A percentile compares a stretch with the other conserved stretches of the same genome.
Conservation (phyloP, 148 eudicot genomes). For the Rhododendron kiyosumense region DNA sequence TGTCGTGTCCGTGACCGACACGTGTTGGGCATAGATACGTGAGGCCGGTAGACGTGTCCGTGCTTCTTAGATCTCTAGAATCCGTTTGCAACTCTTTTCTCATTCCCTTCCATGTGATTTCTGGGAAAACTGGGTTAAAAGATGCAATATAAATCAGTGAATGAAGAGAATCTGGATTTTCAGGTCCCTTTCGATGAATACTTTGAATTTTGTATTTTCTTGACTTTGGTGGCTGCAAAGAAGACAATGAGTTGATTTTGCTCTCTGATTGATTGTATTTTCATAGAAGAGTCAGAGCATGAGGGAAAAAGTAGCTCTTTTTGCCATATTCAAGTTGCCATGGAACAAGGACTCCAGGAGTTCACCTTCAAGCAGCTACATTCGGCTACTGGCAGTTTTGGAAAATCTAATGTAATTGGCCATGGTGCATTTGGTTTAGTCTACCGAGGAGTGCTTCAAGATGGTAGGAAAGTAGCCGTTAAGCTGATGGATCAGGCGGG, state of each 20-base stretch:
- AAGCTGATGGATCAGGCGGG: conserved; percentile 90
- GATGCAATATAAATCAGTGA: neutral
- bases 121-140: neutral
- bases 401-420: conserved; percentile 84
- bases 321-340: conserved; percentile 43
- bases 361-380: conserved; percentile 87
- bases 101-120: neutral
- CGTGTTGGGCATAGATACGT: too few relatives aligned
- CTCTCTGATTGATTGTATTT: conserved; percentile 21
- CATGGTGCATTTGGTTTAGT: conserved; percentile 92
- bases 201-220: neutral
- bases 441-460: conserved; percentile 76
- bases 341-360: conserved; percentile 67
- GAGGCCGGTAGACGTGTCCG: too few relatives aligned
- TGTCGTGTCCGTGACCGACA: too few relatives aligned
- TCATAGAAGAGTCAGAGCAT: conserved; percentile 43
- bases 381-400: conserved; percentile 83
- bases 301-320: conserved; percentile 39
- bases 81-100: neutral
- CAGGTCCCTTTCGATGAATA: neutral
- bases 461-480: conserved; percentile 84
- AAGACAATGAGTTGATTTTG: neutral
- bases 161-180: too few relatives aligned
- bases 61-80: neutral
- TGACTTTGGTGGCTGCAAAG: neutral